These are phyloP conservation scores for Onygenales sp. DNA, from an alignment of 2,329 filamentous ascomycete genomes.

Conservation along the genomic window DNA sequence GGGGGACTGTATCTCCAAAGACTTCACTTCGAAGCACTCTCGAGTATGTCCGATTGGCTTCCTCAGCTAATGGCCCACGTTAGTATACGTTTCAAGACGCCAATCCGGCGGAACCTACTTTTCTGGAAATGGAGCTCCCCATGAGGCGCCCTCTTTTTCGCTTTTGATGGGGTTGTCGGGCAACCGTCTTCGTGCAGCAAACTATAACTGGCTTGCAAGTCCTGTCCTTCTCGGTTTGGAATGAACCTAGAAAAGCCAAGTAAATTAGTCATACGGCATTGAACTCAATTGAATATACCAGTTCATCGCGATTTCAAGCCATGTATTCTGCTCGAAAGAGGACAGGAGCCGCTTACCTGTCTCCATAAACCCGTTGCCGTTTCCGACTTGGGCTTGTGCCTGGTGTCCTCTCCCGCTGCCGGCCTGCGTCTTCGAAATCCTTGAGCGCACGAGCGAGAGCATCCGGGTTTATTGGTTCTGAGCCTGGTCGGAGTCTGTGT, in stretches of 20 bases:
- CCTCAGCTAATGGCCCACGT: conserved; percentile 54
- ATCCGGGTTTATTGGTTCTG: conserved; percentile 50
- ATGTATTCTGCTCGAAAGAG: neutral
- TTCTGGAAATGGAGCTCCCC: conserved; percentile 91
- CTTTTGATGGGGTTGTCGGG: conserved; percentile 78
- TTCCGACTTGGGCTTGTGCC: conserved; percentile 59
- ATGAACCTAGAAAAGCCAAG: conserved; percentile 61
- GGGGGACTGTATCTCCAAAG: conserved; percentile 83
- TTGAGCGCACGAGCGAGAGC: conserved; percentile 53
- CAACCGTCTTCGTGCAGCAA: conserved; percentile 87
- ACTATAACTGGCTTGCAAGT: conserved; percentile 86
- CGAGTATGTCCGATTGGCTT: conserved; percentile 90
- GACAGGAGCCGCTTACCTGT: conserved; percentile 38
- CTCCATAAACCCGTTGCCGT: conserved; percentile 56
- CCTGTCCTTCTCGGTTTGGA: conserved; percentile 83
- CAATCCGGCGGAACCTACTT: conserved; percentile 48
- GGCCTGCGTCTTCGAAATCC: conserved; percentile 51
- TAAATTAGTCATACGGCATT: neutral
- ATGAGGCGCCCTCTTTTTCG: conserved; percentile 75
- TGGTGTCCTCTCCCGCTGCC: conserved; percentile 51
- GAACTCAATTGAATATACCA: neutral
- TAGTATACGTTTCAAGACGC: neutral
- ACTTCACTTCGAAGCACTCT: conserved; percentile 80
- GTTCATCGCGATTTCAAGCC: neutral
- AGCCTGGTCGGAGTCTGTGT: conserved; percentile 21